Base-by-base conservation (phyloP, 164 flowering plant species). In the Saururus chinensis region DNA sequence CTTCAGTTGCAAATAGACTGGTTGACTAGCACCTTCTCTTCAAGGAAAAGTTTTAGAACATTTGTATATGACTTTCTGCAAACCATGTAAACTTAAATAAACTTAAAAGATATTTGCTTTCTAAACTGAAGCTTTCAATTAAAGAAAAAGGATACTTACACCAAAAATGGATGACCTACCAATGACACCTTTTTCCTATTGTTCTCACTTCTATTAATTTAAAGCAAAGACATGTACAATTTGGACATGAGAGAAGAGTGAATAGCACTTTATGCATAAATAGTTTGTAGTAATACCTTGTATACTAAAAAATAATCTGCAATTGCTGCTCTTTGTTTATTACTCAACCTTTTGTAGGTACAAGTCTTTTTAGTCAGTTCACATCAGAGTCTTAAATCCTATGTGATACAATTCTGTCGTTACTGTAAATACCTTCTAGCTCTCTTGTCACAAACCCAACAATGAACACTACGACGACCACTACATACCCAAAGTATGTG, bases 381-480 rank as follows among this genome's bases (percentile, higher is more conserved):
- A 26, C 20, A 30, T 42, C 2, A 61, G 25, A 40, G 35, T 26
- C 60, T 53, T 45, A 12, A 45, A 45, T 45, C 17, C 13, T 23
- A 42, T 22, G 23, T 25, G 37, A 40, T 35, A 53, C 21, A 6
- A n/a, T n/a, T n/a, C 7, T 20, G 2, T 26, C 60, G 40, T 58
- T 56, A 19, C 48, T 17, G 54, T 53, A 41, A 41, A 58, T 73
- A 93, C 99, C 99, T 86, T 80, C 98, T 87, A 51, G 99, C 99
- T 79, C 80, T 91, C 8, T 74, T 79, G 77, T 95, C 99, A 75
- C 96, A 95, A 74, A 95, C 99, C 99, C 99, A 95, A 64, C 99
- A 91, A 71, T 91, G 97, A 63, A 91, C 97, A 73, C 99, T 96
- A 70, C 98, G 93, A 21, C 99, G 85, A 7, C 99, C 99, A 79